Evolutionary conservation across 2,329 filamentous ascomycete species (phyloP).

Genomic region (Penicillium sp.): DNA sequence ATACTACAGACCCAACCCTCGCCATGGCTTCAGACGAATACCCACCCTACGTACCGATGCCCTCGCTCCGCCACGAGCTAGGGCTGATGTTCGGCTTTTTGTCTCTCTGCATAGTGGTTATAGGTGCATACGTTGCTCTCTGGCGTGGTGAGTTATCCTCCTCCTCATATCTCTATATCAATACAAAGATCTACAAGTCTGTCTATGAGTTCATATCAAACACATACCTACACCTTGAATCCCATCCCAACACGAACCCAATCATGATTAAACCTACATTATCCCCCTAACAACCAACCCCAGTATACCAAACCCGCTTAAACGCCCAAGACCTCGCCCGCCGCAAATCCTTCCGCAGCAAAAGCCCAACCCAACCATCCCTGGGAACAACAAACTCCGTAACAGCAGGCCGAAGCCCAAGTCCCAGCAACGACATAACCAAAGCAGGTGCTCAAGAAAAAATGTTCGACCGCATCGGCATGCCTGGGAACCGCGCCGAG

Average conservation of each 20-base stretch:
- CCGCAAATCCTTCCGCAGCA: constrained; percentile 32
- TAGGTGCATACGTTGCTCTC: constrained; percentile 35
- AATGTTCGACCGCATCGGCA: constrained; percentile 22
- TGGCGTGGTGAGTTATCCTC: constrained; percentile 34
- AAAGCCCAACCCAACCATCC: background rate
- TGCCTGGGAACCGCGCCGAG: constrained; percentile 14
- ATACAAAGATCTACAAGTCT: background rate
- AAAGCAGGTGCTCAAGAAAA: constrained; percentile 27
- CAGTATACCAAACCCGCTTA: constrained; percentile 27
- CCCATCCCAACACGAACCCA: background rate
- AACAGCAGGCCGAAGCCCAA: constrained; percentile 2
- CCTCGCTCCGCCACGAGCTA: constrained; percentile 38
- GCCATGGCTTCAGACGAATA: constrained; percentile 6
- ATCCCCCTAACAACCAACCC: constrained; percentile 4
- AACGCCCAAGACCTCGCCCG: constrained; percentile 33
- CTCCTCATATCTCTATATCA: background rate
- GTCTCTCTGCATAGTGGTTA: constrained; percentile 32
- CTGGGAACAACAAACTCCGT: constrained; percentile 7
- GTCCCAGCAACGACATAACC: background rate
- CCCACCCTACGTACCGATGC: constrained; percentile 32
- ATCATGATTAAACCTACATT: no score
- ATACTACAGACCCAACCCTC: background rate
- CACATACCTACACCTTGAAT: background rate
- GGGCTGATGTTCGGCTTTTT: constrained; percentile 44
- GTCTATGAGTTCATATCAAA: background rate